Evolutionary conservation across 148 eudicot species (phyloP), one percentile per base, ranked within the genome.

Genomic region (Camellia lanceoleosa): DNA sequence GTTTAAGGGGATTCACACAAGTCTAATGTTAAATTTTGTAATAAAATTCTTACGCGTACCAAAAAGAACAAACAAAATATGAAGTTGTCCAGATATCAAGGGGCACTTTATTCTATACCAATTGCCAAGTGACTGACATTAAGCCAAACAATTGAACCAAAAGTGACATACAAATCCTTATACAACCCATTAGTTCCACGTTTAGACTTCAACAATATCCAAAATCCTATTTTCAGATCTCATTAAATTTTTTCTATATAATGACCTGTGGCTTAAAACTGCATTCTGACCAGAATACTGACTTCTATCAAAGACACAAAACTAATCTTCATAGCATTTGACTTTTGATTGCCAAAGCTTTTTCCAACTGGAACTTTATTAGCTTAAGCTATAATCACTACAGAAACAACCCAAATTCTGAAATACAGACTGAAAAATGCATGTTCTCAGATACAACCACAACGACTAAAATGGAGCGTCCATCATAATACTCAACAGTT

Each of bases 251-350:
- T 19, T 56, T 2, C 62, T 11, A 54, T 14, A 73, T 54, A 41
- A 2, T 1, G 7, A 55, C 30, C 47, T 41, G 14, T 15, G 62
- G 12, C 46, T 11, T 13, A 73, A 55, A 13, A 56, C 46, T 5
- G 64, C 20, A 18, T 52, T 54, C 64, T 56, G 56, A 23, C 7
- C 44, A 73, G 19, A 14, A 15, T 13, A n/a, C 13, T 23, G 14
- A 71, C 76, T 73, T 73, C 64, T 73, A 56, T 15, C 47, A 56
- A 58, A 42, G 65, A 56, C 63, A 54, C 51, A 14, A 56, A 74
- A 74, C 49, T 38, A 3, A 55, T 46, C 77, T 56, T 74, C 75
- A 54, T 54, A 14, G 15, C 41, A 30, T n/a, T 3, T 20, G 61
- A 20, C 18, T 38, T 71, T 56, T 71, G 60, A 71, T 5, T 49